A percentile compares a stretch with the other conserved stretches of the same genome.
phyloP scores from a whole-genome alignment of 2,329 filamentous ascomycete genomes.

The Catunica adiposa region DNA sequence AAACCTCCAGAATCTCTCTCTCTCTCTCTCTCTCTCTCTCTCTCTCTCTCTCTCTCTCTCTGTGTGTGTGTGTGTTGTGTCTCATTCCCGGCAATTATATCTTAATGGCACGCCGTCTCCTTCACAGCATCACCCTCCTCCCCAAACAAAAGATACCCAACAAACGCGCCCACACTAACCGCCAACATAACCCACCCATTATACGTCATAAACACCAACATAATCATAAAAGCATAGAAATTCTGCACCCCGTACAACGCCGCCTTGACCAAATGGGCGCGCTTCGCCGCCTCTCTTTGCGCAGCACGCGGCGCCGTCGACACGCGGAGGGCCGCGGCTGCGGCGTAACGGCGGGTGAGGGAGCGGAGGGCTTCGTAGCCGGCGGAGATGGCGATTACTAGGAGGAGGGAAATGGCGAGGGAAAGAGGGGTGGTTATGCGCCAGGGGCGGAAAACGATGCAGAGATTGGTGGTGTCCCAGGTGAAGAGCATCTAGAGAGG shows the following conservation, averaged over 20 bases:
- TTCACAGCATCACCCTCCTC: constrained; percentile 55
- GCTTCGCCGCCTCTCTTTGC: constrained; percentile 42
- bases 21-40: no score
- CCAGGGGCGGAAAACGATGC: constrained; percentile 90
- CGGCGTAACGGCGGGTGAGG: constrained; percentile 60
- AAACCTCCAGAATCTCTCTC: no score
- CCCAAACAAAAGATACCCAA: constrained; percentile 75
- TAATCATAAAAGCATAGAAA: constrained; percentile 98
- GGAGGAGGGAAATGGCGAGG: constrained; percentile 67
- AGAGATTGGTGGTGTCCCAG: constrained; percentile 84
- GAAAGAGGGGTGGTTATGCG: constrained; percentile 58
- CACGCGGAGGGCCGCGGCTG: constrained; percentile 30
- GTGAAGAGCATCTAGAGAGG: constrained; percentile 88
- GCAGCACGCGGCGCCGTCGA: constrained; percentile 38
- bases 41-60: no score
- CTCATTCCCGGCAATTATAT: neutral
- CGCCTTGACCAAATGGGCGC: constrained; percentile 63
- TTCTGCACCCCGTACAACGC: constrained; percentile 80
- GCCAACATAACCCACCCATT: constrained; percentile 96
- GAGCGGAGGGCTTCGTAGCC: constrained; percentile 84
- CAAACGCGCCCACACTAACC: constrained; percentile 72
- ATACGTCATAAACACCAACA: constrained; percentile 99
- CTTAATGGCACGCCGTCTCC: constrained; percentile 78
- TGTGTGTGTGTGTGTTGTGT: no score
- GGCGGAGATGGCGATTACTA: constrained; percentile 67